Evolutionary conservation across 2,329 filamentous ascomycete species (phyloP), one percentile per base, ranked within the genome.

Genomic region (Monilinia aucupariae): DNA sequence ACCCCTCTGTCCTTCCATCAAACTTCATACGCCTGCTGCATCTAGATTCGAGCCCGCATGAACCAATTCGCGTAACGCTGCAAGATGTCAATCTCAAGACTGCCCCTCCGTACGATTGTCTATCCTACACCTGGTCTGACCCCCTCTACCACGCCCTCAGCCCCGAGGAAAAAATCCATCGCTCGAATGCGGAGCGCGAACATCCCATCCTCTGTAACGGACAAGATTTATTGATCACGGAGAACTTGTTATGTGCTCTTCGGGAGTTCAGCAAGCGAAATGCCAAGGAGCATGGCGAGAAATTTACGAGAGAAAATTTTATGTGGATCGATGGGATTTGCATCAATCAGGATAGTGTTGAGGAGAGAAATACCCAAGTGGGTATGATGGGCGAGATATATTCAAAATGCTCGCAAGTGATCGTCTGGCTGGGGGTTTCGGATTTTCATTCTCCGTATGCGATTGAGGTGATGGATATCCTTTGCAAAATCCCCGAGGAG

Each of bases 311-410:
- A 15, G 30, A 56, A 2, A 22, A 13, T 4, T 27, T 62, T 1
- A 27, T 67, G 10, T 68, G 65, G 65, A 64, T 68, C 37, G 65
- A 68, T 50, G 64, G 64, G 0, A 51, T 68, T 6, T 67, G 64
- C 43, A 64, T 68, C 20, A 66, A 68, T 54, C 65, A 66, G 48
- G 34, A 58, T 1, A 61, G 65, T 22, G 25, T 52, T 8, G 22
- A 48, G 8, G 65, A 68, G 27, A 48, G 62, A 1, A 34, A 49
- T 9, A 27, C 55, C 15, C 65, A 68, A 27, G 64, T 67, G 20
- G 30, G 41, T 3, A 50, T 64, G n/a, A 68, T 68, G 65, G 43
- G 51, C 4, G 27, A 48, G 4, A 64, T 68, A 10, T 66, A 68
- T 22, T 43, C 41, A 1, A n/a, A 39, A n/a, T 55, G 64, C 7